Evolutionary conservation across 73 alveolate genomes (phyloP).

Genomic region (Tetrahymena malaccensis): DNA sequence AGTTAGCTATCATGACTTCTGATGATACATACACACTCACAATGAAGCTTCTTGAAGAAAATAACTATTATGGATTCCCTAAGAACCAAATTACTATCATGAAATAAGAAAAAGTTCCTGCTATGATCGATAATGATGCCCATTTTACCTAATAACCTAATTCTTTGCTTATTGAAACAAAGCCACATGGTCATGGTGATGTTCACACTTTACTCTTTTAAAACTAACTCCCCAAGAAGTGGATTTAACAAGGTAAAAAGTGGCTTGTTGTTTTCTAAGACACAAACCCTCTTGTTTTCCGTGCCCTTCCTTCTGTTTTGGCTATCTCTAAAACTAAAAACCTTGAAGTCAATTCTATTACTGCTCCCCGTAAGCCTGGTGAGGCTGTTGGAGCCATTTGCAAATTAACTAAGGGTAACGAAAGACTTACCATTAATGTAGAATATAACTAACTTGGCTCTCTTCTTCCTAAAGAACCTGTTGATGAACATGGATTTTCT

Average conservation of each 20-base stretch:
- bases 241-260: conserved; percentile 85
- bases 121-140: conserved; percentile 91
- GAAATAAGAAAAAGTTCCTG: conserved; percentile 94
- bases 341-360: conserved; percentile 72
- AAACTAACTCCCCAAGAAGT: conserved; percentile 74
- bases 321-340: conserved; percentile 65
- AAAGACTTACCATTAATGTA: conserved; percentile 72
- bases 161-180: conserved; percentile 66
- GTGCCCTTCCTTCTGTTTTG: conserved; percentile 74
- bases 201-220: conserved; percentile 84
- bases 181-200: conserved; percentile 98
- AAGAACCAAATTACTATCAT: conserved; percentile 72
- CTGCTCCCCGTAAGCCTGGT: conserved; percentile 88
- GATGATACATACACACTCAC: conserved; percentile 81
- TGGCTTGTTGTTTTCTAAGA: conserved; percentile 92
- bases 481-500: conserved; percentile 84
- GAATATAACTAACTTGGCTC: conserved; percentile 95
- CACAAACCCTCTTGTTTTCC: conserved; percentile 89
- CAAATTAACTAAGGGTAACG: conserved; percentile 52
- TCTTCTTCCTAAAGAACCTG: conserved; percentile 78
- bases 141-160: conserved; percentile 63
- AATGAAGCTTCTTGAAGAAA: conserved; percentile 61
- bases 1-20: conserved; percentile 94
- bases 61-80: conserved; percentile 69
- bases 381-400: conserved; percentile 89